Conservation (phyloP, 1,139 yeast species). For the Lodderomyces elongisporus region DNA sequence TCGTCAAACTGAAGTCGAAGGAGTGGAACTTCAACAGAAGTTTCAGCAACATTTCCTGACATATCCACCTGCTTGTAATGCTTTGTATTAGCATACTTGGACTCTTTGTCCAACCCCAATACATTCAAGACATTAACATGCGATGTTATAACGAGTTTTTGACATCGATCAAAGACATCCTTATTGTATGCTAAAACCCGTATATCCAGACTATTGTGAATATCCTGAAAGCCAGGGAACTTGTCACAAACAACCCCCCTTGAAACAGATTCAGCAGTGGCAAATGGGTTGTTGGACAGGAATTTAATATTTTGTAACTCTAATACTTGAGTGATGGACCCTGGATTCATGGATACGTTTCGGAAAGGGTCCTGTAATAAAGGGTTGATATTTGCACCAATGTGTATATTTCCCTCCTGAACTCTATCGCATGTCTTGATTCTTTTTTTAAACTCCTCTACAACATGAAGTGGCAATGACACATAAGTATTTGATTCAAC, state of each 20-base stretch:
- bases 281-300: conserved; percentile 15
- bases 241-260: conserved; percentile 22
- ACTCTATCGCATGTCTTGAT: conserved; percentile 26
- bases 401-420: conserved; percentile 45
- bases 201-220: conserved; percentile 2
- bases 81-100: conserved; percentile 14
- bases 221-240: conserved; percentile 3
- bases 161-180: conserved; percentile 4
- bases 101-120: conserved; percentile 26
- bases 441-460: conserved; percentile 25
- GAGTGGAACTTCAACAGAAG: conserved; percentile 27
- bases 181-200: conserved; percentile 4
- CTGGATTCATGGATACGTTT: conserved; percentile 50
- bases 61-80: conserved; percentile 10
- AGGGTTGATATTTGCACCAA: conserved; percentile 54
- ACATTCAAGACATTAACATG: conserved; percentile 37
- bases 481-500: conserved; percentile 41
- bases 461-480: conserved; percentile 39
- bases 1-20: conserved; percentile 29
- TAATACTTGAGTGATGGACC: conserved; percentile 37
- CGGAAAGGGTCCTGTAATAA: conserved; percentile 49
- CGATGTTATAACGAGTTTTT: conserved; percentile 27
- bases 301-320: conserved; percentile 13
- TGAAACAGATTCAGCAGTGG: conserved; percentile 30
- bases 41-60: conserved; percentile 12